Base-by-base conservation (phyloP, 768 basidiomycete species). In the Imleria badia region DNA sequence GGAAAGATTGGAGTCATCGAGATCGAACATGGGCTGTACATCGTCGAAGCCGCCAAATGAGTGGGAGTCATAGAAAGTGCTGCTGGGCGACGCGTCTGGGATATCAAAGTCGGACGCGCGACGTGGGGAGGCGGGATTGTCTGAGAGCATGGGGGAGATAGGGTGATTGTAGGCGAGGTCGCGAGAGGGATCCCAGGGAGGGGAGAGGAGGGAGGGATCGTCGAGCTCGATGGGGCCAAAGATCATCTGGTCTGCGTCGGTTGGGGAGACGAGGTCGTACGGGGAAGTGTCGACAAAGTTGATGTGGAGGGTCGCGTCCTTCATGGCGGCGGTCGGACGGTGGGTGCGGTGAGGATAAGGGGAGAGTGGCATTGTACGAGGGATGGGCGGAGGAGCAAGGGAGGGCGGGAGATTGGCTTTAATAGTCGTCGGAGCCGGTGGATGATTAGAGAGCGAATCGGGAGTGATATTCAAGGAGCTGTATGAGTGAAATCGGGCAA, bases 241-340 rank as follows among this genome's bases (percentile, higher is more conserved):
- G 49, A 72, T 70, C 70, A 72, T 62, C 35, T 70, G 72, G 61
- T 72, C 72, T 5, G 48, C 14, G 45, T 73, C 72, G 4, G 40
- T 0, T 23, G 71, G 65, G 22, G 71, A 60, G 38, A 68, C 60
- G 59, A 73, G 76, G 63, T 78, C 71, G 64, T 71, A 74, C 23
- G 68, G 55, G 22, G 78, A 73, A 62, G 79, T 75, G 55, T 81
- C 72, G 60, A 77, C 74, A 46, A 73, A 67, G 60, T 73, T 79
- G 23, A 70, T 39, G 30, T 59, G 47, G 34, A 64, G 43, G 1
- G 54, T n/a, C 40, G 58, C 14, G 55, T 69, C 69, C 59, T 72
- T 72, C 45, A 60, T 60, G 56, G 61, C 22, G 23, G 59, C 0
- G 6, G 45, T 10, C 40, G 45, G 67, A 29, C 65, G 69, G 56